Base-by-base conservation (phyloP, 106 monocot genomes). In the Narthecium ossifragum region DNA sequence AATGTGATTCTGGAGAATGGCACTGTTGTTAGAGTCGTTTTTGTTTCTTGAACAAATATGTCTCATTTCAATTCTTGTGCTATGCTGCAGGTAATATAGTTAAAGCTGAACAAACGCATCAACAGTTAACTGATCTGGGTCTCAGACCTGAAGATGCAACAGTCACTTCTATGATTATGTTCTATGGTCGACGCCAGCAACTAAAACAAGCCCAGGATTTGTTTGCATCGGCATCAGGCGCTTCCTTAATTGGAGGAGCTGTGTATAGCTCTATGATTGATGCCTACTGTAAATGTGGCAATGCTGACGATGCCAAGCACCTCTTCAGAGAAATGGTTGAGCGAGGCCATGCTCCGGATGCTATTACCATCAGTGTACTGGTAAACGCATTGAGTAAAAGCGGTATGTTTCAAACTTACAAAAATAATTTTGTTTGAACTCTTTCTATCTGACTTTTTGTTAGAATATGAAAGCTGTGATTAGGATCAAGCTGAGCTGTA, bases 351-450 rank as follows among this genome's bases (percentile, higher is more conserved):
- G 18, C 55, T 70, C 53, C 57, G 20, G 78, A 77, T 81, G 87
- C 76, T 60, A 71, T 90, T 34, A 73, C 84, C 25, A 21, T 79
- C 46, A 98, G 87, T 55, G 62, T 91, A 45, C 66, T 91, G 34
- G 84, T 98, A 20, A 84, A 81, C 67, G 65, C 78, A 48, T 79
- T 98, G 36, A 70, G 73, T 36, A 91, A 87, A 58, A 38, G 70
- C 55, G 78, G 96, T 98, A 81, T 22, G 66, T 34, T 50, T 64
- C 22, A 9, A 31, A 51, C n/a, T 26, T 49, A 34, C 46, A 22
- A 5, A 43, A 43, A 17, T 43, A 13, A 1, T 18, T 43, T 18
- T 43, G 43, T 13, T 43, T 52, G 17, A 12, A 10, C 26, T 29
- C 29, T 38, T 41, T 51, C 41, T 30, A 54, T 40, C 7, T 28